These are phyloP conservation scores for Pestalotiopsis sp. DNA, from an alignment of 2,329 filamentous ascomycete species.

Conservation along the genomic window DNA sequence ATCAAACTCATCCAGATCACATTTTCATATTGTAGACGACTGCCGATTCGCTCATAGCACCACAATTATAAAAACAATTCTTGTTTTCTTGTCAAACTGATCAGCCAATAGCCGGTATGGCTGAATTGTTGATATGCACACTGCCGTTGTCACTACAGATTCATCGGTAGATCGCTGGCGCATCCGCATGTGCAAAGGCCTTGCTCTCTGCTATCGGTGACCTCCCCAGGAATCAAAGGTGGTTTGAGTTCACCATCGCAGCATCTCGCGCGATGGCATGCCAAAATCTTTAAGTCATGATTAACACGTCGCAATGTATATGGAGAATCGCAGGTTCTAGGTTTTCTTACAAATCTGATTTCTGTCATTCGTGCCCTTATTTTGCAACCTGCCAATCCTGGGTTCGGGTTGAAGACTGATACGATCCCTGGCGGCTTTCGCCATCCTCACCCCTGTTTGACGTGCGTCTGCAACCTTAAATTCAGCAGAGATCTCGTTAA, in stretches of 20 bases:
- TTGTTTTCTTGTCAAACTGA: background rate
- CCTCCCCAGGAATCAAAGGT: background rate
- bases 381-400: conserved; percentile 1
- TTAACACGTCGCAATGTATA: background rate
- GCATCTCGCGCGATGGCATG: background rate
- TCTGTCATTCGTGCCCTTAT: background rate
- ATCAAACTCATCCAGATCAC: background rate
- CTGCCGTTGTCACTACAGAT: background rate
- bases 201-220: background rate
- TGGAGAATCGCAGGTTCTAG: background rate
- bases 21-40: background rate
- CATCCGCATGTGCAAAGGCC: no score
- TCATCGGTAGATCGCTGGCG: background rate
- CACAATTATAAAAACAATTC: background rate
- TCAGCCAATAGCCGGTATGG: background rate
- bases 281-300: background rate
- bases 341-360: background rate
- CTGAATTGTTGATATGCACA: background rate
- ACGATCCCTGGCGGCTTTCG: background rate
- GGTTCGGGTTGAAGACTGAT: background rate
- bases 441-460: conserved; percentile 8
- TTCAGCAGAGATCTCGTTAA: background rate
- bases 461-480: background rate
- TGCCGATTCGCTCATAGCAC: background rate
- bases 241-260: background rate